Conservation (phyloP, 345 rosid genomes). For the Hibiscus tridactylites region DNA sequence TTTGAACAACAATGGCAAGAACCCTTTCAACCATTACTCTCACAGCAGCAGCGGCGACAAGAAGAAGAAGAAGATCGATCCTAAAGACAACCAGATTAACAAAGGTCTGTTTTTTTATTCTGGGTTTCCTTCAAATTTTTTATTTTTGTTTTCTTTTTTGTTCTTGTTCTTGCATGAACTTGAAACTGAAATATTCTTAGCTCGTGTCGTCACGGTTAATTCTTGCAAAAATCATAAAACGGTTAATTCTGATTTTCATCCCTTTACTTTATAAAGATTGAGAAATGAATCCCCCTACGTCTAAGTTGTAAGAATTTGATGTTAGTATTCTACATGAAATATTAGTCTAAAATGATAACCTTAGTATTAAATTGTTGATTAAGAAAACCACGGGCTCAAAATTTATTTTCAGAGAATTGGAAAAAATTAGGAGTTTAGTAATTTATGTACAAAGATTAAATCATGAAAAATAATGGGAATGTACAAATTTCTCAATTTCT, state of each 20-base stretch:
- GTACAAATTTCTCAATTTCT: too few species aligned
- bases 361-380: too few species aligned
- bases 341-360: too few species aligned
- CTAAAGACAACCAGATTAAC: conserved; percentile 9
- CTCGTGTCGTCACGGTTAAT: too few species aligned
- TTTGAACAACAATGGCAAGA: conserved; percentile 10
- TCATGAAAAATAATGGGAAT: too few species aligned
- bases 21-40: too few species aligned
- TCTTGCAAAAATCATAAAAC: background rate
- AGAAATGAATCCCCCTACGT: background rate
- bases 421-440: too few species aligned
- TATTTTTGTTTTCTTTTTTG: background rate
- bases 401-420: too few species aligned
- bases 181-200: background rate
- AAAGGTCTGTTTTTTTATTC: conserved; percentile 16
- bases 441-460: too few species aligned
- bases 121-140: background rate
- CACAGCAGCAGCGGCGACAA: background rate
- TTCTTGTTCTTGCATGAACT: background rate
- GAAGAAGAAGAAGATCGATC: background rate
- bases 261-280: background rate
- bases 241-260: background rate
- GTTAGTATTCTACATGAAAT: background rate
- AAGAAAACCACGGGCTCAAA: too few species aligned
- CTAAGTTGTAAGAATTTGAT: background rate